A percentile compares a stretch with the other conserved stretches of the same genome.
Evolutionary conservation across 306 rosid genomes (phyloP).

Genomic region (Lathyrus aphaca): DNA sequence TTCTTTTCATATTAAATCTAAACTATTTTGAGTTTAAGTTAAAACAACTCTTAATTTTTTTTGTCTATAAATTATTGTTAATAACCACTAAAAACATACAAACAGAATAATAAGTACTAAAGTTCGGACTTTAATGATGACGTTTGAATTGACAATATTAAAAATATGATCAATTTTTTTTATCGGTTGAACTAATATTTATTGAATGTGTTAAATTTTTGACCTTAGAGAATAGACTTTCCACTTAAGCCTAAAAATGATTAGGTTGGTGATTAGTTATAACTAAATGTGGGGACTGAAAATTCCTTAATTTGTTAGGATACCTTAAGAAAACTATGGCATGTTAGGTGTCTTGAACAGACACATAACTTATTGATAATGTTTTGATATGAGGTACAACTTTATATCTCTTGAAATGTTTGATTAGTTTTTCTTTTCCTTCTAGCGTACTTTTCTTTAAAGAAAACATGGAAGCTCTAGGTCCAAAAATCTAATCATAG

Average conservation of each 20-base stretch:
- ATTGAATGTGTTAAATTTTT: neutral
- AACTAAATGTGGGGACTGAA: constrained; percentile 39
- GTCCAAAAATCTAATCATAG: constrained; percentile 77
- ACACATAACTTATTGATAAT: constrained; percentile 27
- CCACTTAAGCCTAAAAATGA: constrained; percentile 20
- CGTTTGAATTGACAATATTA: no score
- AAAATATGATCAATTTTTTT: no score
- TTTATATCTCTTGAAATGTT: constrained; percentile 35
- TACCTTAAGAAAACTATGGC: constrained; percentile 39
- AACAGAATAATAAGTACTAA: no score
- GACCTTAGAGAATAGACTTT: neutral
- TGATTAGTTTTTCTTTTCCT: constrained; percentile 45
- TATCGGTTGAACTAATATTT: no score
- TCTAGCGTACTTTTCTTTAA: constrained; percentile 44
- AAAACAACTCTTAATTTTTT: no score
- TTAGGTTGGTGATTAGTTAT: constrained; percentile 34
- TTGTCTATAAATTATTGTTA: no score
- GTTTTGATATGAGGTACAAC: constrained; percentile 42
- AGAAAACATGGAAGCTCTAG: constrained; percentile 45
- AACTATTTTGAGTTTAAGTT: no score
- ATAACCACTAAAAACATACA: no score
- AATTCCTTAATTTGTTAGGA: constrained; percentile 50
- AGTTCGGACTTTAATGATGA: no score
- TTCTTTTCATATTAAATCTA: constrained; percentile 4
- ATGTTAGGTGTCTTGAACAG: constrained; percentile 34